Evolutionary conservation across 306 rosid genomes (phyloP), one percentile per base, ranked within the genome.

Genomic region (Adenanthera pavonina): DNA sequence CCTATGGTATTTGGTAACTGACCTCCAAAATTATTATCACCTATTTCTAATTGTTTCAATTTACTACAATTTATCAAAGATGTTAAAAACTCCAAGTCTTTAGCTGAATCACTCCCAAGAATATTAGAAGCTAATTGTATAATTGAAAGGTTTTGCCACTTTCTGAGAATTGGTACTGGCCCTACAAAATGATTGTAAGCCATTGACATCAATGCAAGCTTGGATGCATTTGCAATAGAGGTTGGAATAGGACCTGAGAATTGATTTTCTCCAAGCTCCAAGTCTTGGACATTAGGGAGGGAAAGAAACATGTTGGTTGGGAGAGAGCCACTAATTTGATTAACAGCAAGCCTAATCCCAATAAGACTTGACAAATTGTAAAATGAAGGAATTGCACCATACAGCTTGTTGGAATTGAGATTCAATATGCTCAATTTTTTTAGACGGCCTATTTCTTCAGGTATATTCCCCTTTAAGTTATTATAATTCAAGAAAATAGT

Each of bases 111-210:
- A 8, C 13, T 8, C 19, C 64, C 64, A 0, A 19, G 1, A 57
- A 0, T 2, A 20, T 7, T 57, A 0, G 0, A 7, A 44, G 0
- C 19, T 20, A 2, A 57, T 0, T 2, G 13, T 19, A 57, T 34
- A 20, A 0, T 0, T 16, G 48, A 77, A 65, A 65, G 60, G 66
- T 77, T 17, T 10, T 8, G 19, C n/a, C 49, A 40, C 6, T 35
- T 77, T 15, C 62, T 73, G 3, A 76, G 72, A 60, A n/a, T 76
- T 46, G 49, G 49, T 3, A 46, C 49, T 47, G 62, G 61, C 34
- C 74, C 81, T n/a, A n/a, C 3, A 7, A 6, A 54, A 16, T 54
- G 0, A 54, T 54, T 54, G 5, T 0, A 3, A 4, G 20, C 3
- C 1, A 54, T 6, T 4, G 61, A 17, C 4, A 54, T 54, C 1